Evolutionary conservation across 2,329 filamentous ascomycete species (phyloP).

Genomic region (Trichoderma oligosporum): DNA sequence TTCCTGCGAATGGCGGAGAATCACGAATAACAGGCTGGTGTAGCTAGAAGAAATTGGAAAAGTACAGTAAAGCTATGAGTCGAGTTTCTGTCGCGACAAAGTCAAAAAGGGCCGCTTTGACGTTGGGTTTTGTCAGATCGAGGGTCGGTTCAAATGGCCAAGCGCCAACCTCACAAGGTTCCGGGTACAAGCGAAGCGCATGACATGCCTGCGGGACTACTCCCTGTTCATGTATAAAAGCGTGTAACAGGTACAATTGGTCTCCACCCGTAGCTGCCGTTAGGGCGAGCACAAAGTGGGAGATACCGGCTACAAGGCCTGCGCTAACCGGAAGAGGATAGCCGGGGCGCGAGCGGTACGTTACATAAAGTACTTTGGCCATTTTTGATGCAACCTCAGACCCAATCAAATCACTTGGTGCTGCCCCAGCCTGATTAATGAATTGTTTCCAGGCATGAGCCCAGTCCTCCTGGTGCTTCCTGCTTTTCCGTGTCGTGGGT

Average conservation of each 20-base stretch:
- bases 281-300: conserved; percentile 16
- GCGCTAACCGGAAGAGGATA: conserved; percentile 11
- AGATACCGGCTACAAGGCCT: conserved; percentile 13
- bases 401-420: not conserved
- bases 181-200: conserved; percentile 19
- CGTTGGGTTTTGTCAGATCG: conserved; percentile 6
- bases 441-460: not conserved
- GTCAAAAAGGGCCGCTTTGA: not conserved
- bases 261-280: conserved; percentile 8
- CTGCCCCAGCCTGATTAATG: not conserved
- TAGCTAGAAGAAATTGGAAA: not conserved
- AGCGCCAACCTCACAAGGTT: conserved; percentile 3
- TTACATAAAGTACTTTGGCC: conserved; percentile 17
- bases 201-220: conserved; percentile 9
- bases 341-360: conserved; percentile 15
- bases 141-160: not conserved
- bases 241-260: conserved; percentile 15
- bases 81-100: conserved; percentile 9
- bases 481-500: not conserved
- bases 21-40: not conserved
- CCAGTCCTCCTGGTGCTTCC: not conserved
- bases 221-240: not conserved
- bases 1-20: conserved; percentile 5
- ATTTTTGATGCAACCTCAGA: not conserved
- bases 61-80: not conserved